Conservation (phyloP, 2,329 filamentous ascomycete species). For the Aureobasidium melanogenum region DNA sequence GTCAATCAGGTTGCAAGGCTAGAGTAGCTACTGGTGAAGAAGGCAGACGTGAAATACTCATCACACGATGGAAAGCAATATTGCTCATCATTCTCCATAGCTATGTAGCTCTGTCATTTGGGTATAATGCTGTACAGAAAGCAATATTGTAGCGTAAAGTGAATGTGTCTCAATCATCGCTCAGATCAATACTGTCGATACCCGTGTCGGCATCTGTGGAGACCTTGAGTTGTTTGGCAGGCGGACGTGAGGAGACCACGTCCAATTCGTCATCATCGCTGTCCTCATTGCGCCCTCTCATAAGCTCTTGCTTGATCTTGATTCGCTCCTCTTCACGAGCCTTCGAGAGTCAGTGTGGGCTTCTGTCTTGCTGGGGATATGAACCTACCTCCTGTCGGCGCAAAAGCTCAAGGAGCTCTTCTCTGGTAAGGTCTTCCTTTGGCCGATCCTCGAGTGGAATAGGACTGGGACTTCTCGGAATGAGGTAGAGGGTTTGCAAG, state of each 20-base stretch:
- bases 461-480: conserved; percentile 18
- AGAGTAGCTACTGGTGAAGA: background rate
- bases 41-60: no score
- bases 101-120: background rate
- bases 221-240: background rate
- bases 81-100: background rate
- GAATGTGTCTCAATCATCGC: background rate
- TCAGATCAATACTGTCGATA: conserved; percentile 3
- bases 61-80: background rate
- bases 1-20: background rate
- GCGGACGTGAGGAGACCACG: background rate
- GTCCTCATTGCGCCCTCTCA: background rate
- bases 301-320: conserved; percentile 4
- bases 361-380: no score
- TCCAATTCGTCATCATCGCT: background rate
- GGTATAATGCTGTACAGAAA: background rate
- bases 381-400: background rate
- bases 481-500: conserved; percentile 16
- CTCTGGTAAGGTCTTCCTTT: conserved; percentile 4
- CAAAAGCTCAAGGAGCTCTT: conserved; percentile 16
- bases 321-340: background rate
- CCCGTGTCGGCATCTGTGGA: background rate
- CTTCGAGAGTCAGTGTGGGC: background rate
- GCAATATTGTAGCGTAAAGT: background rate
- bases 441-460: conserved; percentile 16